Evolutionary conservation across 257 asterid genomes (phyloP).

Genomic region (Linaria vulgaris): DNA sequence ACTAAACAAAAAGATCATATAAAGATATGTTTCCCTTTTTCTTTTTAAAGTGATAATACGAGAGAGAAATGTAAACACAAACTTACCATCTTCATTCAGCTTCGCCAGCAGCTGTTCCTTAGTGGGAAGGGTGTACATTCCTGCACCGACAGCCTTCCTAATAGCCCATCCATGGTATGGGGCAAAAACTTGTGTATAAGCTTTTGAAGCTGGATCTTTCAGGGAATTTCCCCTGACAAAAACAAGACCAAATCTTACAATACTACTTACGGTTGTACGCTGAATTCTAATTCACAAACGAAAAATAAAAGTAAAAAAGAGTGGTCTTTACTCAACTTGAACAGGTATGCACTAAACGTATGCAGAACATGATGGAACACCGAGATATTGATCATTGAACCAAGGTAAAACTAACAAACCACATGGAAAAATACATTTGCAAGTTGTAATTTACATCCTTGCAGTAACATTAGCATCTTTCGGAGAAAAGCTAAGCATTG

Average conservation of each 20-base stretch:
- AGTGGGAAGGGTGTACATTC: slow-evolving; percentile 95
- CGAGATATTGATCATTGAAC: not conserved
- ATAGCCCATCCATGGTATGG: slow-evolving; percentile 94
- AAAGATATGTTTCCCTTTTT: not conserved
- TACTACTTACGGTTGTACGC: not conserved
- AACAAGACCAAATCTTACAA: slow-evolving; percentile 16
- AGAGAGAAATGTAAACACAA: slow-evolving; percentile 8
- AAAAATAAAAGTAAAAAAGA: not conserved
- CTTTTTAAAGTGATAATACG: not conserved
- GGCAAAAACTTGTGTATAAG: slow-evolving; percentile 85
- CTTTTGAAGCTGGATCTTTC: slow-evolving; percentile 83
- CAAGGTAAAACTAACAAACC: not conserved
- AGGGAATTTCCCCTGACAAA: slow-evolving; percentile 64
- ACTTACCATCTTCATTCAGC: slow-evolving; percentile 91
- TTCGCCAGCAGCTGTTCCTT: slow-evolving; percentile 72
- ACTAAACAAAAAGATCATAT: not conserved
- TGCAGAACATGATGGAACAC: not conserved
- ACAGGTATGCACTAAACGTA: not conserved
- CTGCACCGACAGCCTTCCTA: slow-evolving; percentile 84
- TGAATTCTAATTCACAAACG: no score
- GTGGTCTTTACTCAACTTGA: not conserved
- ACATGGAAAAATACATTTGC: not conserved
- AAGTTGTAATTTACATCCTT: not conserved
- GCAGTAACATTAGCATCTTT: not conserved
- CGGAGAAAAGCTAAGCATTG: not conserved